Percentiles rank a stretch among this genome's conserved stretches.
phyloP scores from a whole-genome alignment of 139 green algal species.

The Chlorella sp. region DNA sequence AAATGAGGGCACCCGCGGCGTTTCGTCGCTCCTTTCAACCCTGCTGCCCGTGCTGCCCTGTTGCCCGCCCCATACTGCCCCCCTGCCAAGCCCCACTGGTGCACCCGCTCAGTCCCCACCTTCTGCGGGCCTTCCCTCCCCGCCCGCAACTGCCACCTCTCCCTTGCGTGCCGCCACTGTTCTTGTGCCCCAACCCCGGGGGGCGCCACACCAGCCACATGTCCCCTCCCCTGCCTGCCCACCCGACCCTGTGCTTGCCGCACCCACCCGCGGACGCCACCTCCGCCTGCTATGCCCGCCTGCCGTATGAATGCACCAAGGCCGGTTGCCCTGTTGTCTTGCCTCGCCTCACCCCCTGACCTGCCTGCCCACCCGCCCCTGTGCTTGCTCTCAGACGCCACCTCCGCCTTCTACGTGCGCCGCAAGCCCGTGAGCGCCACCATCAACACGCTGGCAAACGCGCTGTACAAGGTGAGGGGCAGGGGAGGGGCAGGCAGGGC shows the following conservation, averaged over 20 bases:
- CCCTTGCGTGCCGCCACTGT: too few species aligned
- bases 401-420: conserved; percentile 86
- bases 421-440: conserved; percentile 93
- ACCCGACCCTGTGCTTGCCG: too few species aligned
- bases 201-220: too few species aligned
- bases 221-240: too few species aligned
- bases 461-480: conserved; percentile 90
- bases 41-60: neutral
- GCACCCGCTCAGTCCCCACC: neutral
- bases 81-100: neutral
- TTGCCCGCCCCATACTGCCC: neutral
- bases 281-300: too few species aligned
- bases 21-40: neutral
- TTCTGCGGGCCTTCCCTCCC: neutral
- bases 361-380: neutral
- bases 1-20: too few species aligned
- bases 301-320: too few species aligned
- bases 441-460: conserved; percentile 99
- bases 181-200: too few species aligned
- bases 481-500: neutral
- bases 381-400: conserved; percentile 47
- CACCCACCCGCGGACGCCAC: neutral
- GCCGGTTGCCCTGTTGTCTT: too few species aligned
- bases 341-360: neutral
- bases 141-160: neutral